Percentiles rank a stretch among this genome's conserved stretches.
These are phyloP conservation scores for Trichosporon sp. DNA, from an alignment of 1,284 basidiomycete species.

Conservation along the genomic window DNA sequence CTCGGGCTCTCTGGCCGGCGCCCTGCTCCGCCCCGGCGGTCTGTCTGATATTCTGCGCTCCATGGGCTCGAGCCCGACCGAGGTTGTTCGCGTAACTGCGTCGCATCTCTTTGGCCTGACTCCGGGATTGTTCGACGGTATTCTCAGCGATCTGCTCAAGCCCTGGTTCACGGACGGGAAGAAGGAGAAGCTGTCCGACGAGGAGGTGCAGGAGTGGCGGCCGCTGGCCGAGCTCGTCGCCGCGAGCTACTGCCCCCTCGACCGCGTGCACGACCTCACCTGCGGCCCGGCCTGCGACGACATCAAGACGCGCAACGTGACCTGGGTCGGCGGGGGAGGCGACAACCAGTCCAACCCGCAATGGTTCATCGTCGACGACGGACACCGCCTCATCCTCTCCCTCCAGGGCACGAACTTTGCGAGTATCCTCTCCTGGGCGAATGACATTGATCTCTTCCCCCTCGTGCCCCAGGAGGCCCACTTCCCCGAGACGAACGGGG, in stretches of 20 bases:
- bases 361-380: slow-evolving; percentile 19
- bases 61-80: neutral
- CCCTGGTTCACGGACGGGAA: slow-evolving; percentile 3
- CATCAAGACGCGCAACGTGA: neutral
- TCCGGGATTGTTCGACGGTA: neutral
- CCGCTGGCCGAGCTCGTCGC: neutral
- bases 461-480: neutral
- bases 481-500: slow-evolving; percentile 30
- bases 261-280: neutral
- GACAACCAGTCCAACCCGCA: slow-evolving; percentile 18
- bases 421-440: slow-evolving; percentile 25
- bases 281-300: slow-evolving; percentile 7
- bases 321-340: neutral
- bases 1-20: too few species aligned
- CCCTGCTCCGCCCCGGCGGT: too few species aligned
- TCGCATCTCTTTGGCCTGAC: neutral
- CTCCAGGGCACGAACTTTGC: slow-evolving; percentile 34
- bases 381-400: slow-evolving; percentile 24
- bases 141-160: neutral
- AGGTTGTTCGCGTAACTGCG: neutral
- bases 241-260: neutral
- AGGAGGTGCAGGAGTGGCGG: neutral
- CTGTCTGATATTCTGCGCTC: too few species aligned
- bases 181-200: neutral
- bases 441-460: slow-evolving; percentile 34